Conservation (phyloP, 768 basidiomycete genomes). For the Candolleomyces efflorescens region DNA sequence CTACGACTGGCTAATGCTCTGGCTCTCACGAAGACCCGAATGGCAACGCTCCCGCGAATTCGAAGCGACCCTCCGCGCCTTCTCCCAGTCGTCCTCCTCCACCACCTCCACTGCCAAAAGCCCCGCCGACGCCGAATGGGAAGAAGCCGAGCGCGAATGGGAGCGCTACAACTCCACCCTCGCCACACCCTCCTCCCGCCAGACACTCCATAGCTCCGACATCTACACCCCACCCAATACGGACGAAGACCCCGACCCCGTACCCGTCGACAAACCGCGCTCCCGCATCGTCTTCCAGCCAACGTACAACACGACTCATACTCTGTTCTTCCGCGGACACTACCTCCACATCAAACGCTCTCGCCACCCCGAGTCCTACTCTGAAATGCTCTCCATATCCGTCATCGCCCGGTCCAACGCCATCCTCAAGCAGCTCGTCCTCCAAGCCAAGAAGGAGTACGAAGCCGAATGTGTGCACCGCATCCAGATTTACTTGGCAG, state of each 20-base stretch:
- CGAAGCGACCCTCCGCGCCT: slow-evolving; percentile 78
- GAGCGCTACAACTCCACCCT: slow-evolving; percentile 7
- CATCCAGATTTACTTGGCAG: slow-evolving; percentile 88
- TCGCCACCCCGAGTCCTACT: slow-evolving; percentile 54
- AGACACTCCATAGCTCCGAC: background rate
- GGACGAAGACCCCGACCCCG: slow-evolving; percentile 26
- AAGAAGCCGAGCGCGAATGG: slow-evolving; percentile 19
- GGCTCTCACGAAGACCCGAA: slow-evolving; percentile 79
- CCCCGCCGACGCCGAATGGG: slow-evolving; percentile 39
- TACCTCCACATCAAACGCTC: slow-evolving; percentile 75
- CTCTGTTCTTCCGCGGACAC: slow-evolving; percentile 81
- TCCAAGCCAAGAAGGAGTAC: slow-evolving; percentile 87
- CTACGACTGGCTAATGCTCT: slow-evolving; percentile 89
- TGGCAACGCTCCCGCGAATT: slow-evolving; percentile 90
- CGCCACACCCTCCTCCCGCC: background rate
- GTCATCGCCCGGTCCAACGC: slow-evolving; percentile 82
- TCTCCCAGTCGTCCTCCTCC: slow-evolving; percentile 52
- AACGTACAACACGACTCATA: slow-evolving; percentile 83
- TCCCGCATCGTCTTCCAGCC: slow-evolving; percentile 87
- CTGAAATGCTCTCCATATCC: slow-evolving; percentile 29
- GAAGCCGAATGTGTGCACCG: slow-evolving; percentile 84
- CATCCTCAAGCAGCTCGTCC: slow-evolving; percentile 83
- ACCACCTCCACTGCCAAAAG: slow-evolving; percentile 55
- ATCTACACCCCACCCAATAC: slow-evolving; percentile 3
- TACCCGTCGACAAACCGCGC: slow-evolving; percentile 51